A percentile compares a stretch with the other conserved stretches of the same genome.
Conservation (phyloP, 2,329 filamentous ascomycete genomes). For the Penicillium sp. region DNA sequence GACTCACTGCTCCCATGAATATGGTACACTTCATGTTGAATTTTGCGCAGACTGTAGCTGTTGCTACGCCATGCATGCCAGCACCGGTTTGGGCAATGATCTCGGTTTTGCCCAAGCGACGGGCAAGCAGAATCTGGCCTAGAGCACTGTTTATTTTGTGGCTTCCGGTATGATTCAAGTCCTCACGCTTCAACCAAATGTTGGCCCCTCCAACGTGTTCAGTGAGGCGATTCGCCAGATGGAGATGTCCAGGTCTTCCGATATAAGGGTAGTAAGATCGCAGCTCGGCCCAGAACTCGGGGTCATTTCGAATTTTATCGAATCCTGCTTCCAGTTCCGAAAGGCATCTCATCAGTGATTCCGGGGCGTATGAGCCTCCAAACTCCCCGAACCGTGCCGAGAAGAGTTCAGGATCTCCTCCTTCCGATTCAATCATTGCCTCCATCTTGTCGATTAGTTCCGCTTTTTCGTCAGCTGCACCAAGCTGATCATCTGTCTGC, state of each 20-base stretch:
- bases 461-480: too few relatives aligned
- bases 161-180: constrained; percentile 93
- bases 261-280: constrained; percentile 95
- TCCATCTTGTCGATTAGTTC: too few relatives aligned
- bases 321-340: constrained; percentile 87
- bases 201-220: constrained; percentile 85
- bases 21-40: constrained; percentile 98
- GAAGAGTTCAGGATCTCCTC: constrained; percentile 30
- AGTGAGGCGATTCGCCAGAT: constrained; percentile 81
- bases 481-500: constrained; percentile 39
- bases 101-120: constrained; percentile 82
- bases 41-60: constrained; percentile 94
- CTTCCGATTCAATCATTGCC: too few relatives aligned
- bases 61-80: constrained; percentile 95
- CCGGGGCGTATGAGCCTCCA: constrained; percentile 94
- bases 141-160: constrained; percentile 99
- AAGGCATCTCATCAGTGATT: constrained; percentile 95
- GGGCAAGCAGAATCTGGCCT: constrained; percentile 82
- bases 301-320: constrained; percentile 77
- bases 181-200: constrained; percentile 97
- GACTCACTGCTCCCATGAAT: constrained; percentile 73
- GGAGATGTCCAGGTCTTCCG: constrained; percentile 85
- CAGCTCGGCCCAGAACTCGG: constrained; percentile 94
- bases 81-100: constrained; percentile 98
- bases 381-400: constrained; percentile 85